These are phyloP conservation scores for Jaltomata sinuosa DNA, from an alignment of 257 asterid genomes.

Conservation along the genomic window DNA sequence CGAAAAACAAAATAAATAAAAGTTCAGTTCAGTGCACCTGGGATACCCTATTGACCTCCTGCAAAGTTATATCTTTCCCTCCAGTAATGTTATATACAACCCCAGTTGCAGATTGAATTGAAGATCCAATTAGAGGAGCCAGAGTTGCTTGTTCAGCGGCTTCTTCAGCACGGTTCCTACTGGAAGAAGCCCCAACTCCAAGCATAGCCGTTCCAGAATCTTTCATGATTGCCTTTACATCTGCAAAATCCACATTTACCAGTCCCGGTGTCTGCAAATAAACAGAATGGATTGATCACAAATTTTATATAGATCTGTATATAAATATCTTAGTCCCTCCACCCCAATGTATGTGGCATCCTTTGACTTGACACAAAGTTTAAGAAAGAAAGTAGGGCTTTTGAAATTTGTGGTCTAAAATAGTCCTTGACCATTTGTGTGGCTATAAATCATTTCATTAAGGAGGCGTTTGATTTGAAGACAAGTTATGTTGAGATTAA, in stretches of 20 bases:
- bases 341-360: no score
- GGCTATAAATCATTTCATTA: no score
- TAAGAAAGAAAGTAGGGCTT: no score
- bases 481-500: no score
- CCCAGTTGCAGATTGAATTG: slow-evolving; percentile 96
- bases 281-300: not conserved
- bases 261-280: slow-evolving; percentile 82
- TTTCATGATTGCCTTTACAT: slow-evolving; percentile 99
- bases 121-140: slow-evolving; percentile 88
- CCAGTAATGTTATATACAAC: slow-evolving; percentile 94
- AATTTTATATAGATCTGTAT: no score
- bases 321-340: no score
- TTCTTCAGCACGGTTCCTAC: slow-evolving; percentile 97
- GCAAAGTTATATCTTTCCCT: slow-evolving; percentile 90
- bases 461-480: no score
- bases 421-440: no score
- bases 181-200: slow-evolving; percentile 95
- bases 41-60: slow-evolving; percentile 90
- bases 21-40: slow-evolving; percentile 45
- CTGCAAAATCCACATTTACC: slow-evolving; percentile 97
- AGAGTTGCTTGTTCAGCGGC: slow-evolving; percentile 97
- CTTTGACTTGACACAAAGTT: no score
- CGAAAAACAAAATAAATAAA: not conserved
- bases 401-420: no score
- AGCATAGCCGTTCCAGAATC: slow-evolving; percentile 97